Evolutionary conservation across 1,139 yeast genomes (phyloP).

Genomic region (Protomyces arabidopsidicola): DNA sequence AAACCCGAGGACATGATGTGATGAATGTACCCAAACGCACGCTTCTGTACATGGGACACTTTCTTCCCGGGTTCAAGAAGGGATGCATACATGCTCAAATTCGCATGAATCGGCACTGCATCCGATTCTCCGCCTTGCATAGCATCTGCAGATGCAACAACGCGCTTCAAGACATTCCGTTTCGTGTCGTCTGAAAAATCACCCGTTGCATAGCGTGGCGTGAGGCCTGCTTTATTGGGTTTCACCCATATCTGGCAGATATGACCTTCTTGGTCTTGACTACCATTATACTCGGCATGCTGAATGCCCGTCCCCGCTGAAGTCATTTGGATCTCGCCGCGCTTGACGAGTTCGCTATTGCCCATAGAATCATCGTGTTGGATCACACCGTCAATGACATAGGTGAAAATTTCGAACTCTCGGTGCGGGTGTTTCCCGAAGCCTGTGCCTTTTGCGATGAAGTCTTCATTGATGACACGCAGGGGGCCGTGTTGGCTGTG

Average conservation of each 20-base stretch:
- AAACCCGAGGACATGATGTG: constrained; percentile 26
- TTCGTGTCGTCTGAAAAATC: constrained; percentile 16
- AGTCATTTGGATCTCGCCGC: constrained; percentile 26
- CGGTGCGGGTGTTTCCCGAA: constrained; percentile 26
- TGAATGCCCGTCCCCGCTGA: constrained; percentile 27
- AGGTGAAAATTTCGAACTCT: constrained; percentile 23
- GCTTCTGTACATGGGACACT: background rate
- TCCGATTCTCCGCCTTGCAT: background rate
- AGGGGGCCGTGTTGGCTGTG: constrained; percentile 14
- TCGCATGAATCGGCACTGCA: constrained; percentile 1
- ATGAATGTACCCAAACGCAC: constrained; percentile 18
- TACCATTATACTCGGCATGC: constrained; percentile 26
- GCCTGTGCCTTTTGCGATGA: constrained; percentile 20
- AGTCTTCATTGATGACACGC: constrained; percentile 27
- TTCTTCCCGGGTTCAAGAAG: constrained; percentile 1
- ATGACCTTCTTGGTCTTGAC: constrained; percentile 1
- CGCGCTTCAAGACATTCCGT: constrained; percentile 4
- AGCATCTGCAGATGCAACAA: constrained; percentile 4
- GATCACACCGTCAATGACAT: constrained; percentile 19
- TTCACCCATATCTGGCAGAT: constrained; percentile 28
- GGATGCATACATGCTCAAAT: constrained; percentile 5
- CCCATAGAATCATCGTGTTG: constrained; percentile 27
- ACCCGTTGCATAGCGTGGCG: constrained; percentile 23
- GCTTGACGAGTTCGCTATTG: constrained; percentile 20
- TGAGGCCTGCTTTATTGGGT: constrained; percentile 12